Conservation (phyloP, 805 yeast species). For the Kluyveromyces wickerhamii region DNA sequence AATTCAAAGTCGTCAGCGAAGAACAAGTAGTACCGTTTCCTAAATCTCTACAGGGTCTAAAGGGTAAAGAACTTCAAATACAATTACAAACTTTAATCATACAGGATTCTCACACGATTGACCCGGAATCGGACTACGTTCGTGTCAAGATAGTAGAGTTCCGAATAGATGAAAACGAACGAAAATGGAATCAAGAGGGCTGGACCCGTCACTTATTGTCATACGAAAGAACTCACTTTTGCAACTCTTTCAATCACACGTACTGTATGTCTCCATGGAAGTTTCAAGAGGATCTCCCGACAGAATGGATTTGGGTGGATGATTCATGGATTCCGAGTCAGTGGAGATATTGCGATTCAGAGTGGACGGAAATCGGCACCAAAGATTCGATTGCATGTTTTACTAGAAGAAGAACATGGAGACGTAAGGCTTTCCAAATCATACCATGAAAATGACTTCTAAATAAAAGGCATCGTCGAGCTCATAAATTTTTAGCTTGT, state of each 20-base stretch:
- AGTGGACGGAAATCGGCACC: conserved; percentile 21
- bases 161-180: conserved; percentile 23
- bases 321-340: conserved; percentile 19
- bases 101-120: conserved; percentile 9
- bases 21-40: conserved; percentile 10
- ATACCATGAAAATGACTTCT: conserved; percentile 2
- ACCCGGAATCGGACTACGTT: conserved; percentile 2
- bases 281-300: conserved; percentile 14
- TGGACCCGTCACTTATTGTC: conserved; percentile 20
- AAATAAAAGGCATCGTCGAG: too few species aligned
- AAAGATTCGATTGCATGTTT: conserved; percentile 20
- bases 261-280: conserved; percentile 19
- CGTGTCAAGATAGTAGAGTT: conserved; percentile 16
- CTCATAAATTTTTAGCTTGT: too few species aligned
- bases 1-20: background rate
- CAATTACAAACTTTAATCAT: conserved; percentile 11
- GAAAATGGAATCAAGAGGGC: conserved; percentile 23
- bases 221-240: conserved; percentile 16
- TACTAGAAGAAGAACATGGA: conserved; percentile 24
- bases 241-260: conserved; percentile 4
- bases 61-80: conserved; percentile 9
- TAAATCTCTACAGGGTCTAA: conserved; percentile 9
- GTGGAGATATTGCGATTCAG: conserved; percentile 23
- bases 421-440: conserved; percentile 15
- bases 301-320: conserved; percentile 25